A percentile compares a stretch with the other conserved stretches of the same genome.
These are phyloP conservation scores for Kodamaea hsintzibuensis DNA, from an alignment of 805 yeast genomes.

Conservation along the genomic window DNA sequence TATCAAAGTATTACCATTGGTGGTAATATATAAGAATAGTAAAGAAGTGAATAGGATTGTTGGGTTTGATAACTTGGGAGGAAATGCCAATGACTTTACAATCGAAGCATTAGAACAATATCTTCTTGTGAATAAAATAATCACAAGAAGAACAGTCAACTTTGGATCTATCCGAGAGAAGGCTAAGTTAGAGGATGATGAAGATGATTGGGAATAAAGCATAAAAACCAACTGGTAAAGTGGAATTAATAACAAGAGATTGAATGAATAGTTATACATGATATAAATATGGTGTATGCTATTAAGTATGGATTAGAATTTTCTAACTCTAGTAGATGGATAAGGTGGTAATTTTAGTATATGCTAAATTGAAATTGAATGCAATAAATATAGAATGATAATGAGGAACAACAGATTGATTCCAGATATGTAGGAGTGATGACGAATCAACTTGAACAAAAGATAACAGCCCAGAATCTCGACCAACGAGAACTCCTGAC, in stretches of 20 bases:
- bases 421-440: no score
- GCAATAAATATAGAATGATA: no score
- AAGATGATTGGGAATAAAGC: constrained; percentile 26
- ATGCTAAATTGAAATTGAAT: no score
- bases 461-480: not conserved
- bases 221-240: no score
- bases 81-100: constrained; percentile 46
- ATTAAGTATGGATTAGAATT: no score
- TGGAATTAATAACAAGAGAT: no score
- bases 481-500: not conserved
- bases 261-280: no score
- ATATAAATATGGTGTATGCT: no score
- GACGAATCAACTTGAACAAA: not conserved
- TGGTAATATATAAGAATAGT: constrained; percentile 61
- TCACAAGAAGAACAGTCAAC: constrained; percentile 35
- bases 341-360: no score
- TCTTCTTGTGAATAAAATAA: constrained; percentile 23
- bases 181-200: constrained; percentile 32
- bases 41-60: constrained; percentile 58
- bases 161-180: constrained; percentile 19
- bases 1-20: constrained; percentile 71
- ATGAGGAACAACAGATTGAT: no score
- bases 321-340: no score
- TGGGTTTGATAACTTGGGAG: constrained; percentile 66
- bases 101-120: constrained; percentile 48